A percentile compares a stretch with the other conserved stretches of the same genome.
phyloP scores from a whole-genome alignment of 257 asterid genomes.

The Hygrophila difformis region DNA sequence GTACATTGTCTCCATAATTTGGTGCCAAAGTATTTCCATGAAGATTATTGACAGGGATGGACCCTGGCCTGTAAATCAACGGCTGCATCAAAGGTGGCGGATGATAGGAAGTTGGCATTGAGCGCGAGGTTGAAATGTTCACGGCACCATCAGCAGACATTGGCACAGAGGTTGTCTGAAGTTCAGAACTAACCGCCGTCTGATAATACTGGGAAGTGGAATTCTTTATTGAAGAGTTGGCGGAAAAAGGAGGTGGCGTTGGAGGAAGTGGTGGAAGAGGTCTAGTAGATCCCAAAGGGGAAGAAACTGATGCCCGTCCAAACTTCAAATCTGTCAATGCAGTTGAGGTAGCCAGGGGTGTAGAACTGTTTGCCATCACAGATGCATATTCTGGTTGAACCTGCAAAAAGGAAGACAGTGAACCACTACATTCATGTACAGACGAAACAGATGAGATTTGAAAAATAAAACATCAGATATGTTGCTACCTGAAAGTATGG shows the following conservation, averaged over 20 bases:
- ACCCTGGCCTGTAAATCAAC: conserved; percentile 49
- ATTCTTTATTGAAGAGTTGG: conserved; percentile 36
- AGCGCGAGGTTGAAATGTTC: conserved; percentile 19
- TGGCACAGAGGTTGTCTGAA: conserved; percentile 38
- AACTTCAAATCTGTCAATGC: conserved; percentile 38
- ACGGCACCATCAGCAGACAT: conserved; percentile 27
- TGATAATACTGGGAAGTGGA: conserved; percentile 51
- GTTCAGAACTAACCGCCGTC: conserved; percentile 34
- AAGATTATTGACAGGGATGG: conserved; percentile 37
- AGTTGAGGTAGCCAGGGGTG: conserved; percentile 3
- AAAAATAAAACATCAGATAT: not conserved
- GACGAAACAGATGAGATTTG: conserved; percentile 1
- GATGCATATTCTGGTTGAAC: conserved; percentile 57
- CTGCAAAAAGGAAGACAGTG: conserved; percentile 28
- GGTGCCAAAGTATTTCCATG: conserved; percentile 49
- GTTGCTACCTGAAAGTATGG: conserved; percentile 48
- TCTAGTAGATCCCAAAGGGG: conserved; percentile 52
- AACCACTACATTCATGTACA: conserved; percentile 14
- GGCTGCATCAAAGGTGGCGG: conserved; percentile 39
- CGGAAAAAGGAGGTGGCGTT: conserved; percentile 57
- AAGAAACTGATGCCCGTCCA: conserved; percentile 48
- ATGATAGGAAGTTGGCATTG: conserved; percentile 33
- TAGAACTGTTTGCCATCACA: conserved; percentile 17
- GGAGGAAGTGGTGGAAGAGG: conserved; percentile 78
- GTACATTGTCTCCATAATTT: conserved; percentile 52